Base-by-base conservation (phyloP, 73 alveolate species). In the Uronychia setigera region DNA sequence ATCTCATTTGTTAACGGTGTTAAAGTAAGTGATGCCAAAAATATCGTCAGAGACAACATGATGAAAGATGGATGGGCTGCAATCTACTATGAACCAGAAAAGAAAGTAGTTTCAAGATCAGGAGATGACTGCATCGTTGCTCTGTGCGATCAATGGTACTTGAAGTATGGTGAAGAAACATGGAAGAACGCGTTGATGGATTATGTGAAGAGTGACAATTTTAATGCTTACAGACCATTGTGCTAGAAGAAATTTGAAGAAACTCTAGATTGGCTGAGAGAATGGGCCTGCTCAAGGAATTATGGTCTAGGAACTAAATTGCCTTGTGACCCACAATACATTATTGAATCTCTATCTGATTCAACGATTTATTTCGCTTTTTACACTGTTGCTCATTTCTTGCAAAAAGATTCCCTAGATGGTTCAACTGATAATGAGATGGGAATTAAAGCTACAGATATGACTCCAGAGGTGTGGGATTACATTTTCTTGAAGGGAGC, bases 51-150 rank as follows among this genome's bases (percentile, higher is more conserved):
- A 78, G 84, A 95, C 32, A 95, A 90, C 80, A 67, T 97, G 89
- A 84, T 96, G 33, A 94, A 95, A 28, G 60, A 76, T 58, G 96
- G 95, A 26, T 91, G 85, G 30, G 99, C 99, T 0, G 94, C 93
- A 34, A 82, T 94, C 5, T 98, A 98, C 94, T 97, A 88, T 83
- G 99, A 98, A 86, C 99, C 99, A 13, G 99, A 98, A 86, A 94
- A 95, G 32, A 79, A 88, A 59, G 99, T 98, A 29, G 92, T 93
- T 35, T 96, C 99, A 29, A 95, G 99, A 91, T 91, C 97, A 58
- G 99, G 99, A 0, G 99, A 98, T 81, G 98, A 97, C 82, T 98
- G 99, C 88, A 97, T 98, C 31, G 99, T 98, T 34, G 99, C 99
- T 1, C 90, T 96, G 80, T 97, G 98, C 78, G 99, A 98, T 89